Evolutionary conservation across 140 eudicot species (phyloP).

Genomic region (Cichorium intybus): DNA sequence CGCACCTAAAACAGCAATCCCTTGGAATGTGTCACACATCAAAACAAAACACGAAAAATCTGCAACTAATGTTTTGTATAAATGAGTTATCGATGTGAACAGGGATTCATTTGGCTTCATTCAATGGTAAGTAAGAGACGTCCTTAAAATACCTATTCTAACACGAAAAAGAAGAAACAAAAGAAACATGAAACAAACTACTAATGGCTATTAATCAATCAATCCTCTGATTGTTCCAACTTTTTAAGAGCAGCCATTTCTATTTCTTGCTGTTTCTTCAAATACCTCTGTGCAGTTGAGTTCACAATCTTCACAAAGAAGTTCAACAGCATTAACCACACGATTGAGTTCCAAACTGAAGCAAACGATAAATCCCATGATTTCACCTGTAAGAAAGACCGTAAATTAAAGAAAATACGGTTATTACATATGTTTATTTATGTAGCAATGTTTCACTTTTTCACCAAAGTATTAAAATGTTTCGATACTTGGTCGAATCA

Average conservation of each 20-base stretch:
- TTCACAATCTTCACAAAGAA: constrained; percentile 65
- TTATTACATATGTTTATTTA: too few relatives aligned
- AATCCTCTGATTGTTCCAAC: constrained; percentile 22
- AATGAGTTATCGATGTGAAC: constrained; percentile 23
- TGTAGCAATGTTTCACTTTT: too few relatives aligned
- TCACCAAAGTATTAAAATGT: too few relatives aligned
- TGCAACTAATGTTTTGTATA: constrained; percentile 25
- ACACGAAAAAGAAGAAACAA: constrained; percentile 14
- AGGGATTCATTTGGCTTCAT: constrained; percentile 4
- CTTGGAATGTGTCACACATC: not conserved
- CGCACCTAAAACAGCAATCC: constrained; percentile 7
- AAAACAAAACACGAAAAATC: constrained; percentile 7
- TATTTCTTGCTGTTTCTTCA: constrained; percentile 54
- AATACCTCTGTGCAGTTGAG: constrained; percentile 65
- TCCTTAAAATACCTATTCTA: constrained; percentile 26
- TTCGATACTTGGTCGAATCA: too few relatives aligned
- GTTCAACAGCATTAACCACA: constrained; percentile 60
- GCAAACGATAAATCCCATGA: constrained; percentile 69
- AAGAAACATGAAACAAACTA: constrained; percentile 7
- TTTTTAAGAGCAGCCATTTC: constrained; percentile 38
- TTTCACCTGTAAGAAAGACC: constrained; percentile 48
- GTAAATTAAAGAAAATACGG: constrained; percentile 1
- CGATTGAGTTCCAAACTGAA: constrained; percentile 65
- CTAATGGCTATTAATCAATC: constrained; percentile 9
- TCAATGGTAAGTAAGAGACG: constrained; percentile 27